Evolutionary conservation across 2,329 filamentous ascomycete genomes (phyloP), one percentile per base, ranked within the genome.

Genomic region (Huntiella moniliformis): DNA sequence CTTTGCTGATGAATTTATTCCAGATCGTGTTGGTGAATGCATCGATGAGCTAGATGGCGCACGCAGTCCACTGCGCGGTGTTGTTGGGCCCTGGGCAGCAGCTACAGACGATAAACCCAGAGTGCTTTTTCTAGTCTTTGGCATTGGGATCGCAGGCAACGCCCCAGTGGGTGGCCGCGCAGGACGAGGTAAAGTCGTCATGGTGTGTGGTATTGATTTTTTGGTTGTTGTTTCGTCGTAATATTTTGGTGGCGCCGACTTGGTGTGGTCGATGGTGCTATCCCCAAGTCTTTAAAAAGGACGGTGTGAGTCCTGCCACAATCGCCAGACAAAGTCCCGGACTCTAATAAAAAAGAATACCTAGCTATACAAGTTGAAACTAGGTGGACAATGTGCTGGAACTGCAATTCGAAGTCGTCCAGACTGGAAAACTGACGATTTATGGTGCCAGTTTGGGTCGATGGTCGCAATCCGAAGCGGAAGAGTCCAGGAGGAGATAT

Each of bases 101-200:
- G 63, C 62, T 34, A 38, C 42, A 45, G 47, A 48, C 10, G 46
- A 49, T 42, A 67, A 62, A 49, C 56, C 64, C 46, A 63, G 70
- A 47, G 65, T 77, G 60, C 73, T 79, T 59, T 79, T 83, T 51
- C 82, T 73, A 35, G 79, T 76, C 61, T 85, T 91, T 39, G 68
- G 62, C 13, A 82, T 67, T 22, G 85, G 83, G 41, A 92, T 65
- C 38, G 82, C 77, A 38, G 85, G 83, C 17, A 91, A 66, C 22
- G 79, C 74, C 51, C 76, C 71, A 28, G 74, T 76, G 12, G 84
- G 81, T 42, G 84, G 80, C 60, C 79, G 72, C 13, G 79, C 71
- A 18, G 76, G 71, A 58, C 76, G 71, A 45, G 81, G 79, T 43
- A 83, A 66, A 45, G 77, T 77, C 47, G 73, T 61, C 68, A 74